Conservation (phyloP, 2,329 filamentous ascomycete genomes). For the Diaporthe citriasiana region DNA sequence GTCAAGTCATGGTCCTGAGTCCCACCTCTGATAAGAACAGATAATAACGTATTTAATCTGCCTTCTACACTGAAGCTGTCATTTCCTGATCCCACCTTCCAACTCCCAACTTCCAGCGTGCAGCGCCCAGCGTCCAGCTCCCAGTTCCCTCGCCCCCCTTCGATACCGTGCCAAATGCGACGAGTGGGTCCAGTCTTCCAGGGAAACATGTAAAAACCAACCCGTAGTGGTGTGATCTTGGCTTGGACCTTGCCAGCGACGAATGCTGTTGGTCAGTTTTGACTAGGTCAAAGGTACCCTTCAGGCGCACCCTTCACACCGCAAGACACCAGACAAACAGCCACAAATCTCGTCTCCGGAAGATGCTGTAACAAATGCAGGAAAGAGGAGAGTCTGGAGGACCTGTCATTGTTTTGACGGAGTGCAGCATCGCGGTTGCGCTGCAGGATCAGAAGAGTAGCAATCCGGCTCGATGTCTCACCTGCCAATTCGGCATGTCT, state of each 20-base stretch:
- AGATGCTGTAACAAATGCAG: background rate
- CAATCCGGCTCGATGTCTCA: constrained; percentile 6
- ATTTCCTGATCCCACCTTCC: background rate
- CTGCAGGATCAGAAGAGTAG: constrained; percentile 14
- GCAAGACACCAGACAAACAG: background rate
- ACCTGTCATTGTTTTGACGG: background rate
- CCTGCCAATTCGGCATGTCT: too few species aligned
- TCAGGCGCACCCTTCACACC: too few species aligned
- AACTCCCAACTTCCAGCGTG: background rate
- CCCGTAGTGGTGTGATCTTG: background rate
- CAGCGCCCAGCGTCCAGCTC: too few species aligned
- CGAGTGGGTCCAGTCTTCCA: background rate
- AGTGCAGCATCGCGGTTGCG: constrained; percentile 5
- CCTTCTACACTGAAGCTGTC: background rate
- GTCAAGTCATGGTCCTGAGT: too few species aligned
- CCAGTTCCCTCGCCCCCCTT: background rate
- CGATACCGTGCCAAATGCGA: background rate
- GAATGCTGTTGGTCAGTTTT: background rate
- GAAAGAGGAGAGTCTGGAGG: constrained; percentile 3
- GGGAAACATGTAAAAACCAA: background rate
- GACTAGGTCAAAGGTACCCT: background rate
- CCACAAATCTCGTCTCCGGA: background rate
- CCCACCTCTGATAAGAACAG: too few species aligned
- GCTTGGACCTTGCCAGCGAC: background rate
- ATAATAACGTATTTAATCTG: too few species aligned